Percentiles rank a stretch among this genome's conserved stretches.
phyloP scores from a whole-genome alignment of 2,329 filamentous ascomycete genomes.

The Aspergillus terreus region DNA sequence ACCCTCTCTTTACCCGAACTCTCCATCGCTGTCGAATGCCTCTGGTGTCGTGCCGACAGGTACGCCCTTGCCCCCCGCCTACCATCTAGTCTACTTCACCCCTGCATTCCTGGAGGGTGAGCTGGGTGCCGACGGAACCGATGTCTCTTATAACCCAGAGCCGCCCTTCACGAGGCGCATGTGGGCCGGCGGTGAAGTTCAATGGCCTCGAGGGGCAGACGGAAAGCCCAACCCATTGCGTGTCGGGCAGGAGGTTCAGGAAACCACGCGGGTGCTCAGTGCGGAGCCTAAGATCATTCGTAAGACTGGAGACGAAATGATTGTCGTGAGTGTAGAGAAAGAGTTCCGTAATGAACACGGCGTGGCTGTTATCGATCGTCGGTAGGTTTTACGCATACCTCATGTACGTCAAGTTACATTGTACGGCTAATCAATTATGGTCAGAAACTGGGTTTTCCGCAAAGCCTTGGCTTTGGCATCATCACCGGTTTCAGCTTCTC shows the following conservation, averaged over 20 bases:
- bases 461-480: slow-evolving; percentile 30
- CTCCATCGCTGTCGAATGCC: slow-evolving; percentile 36
- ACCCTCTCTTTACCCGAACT: slow-evolving; percentile 38
- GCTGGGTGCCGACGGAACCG: slow-evolving; percentile 59
- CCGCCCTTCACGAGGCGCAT: slow-evolving; percentile 60
- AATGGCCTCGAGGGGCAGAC: slow-evolving; percentile 41
- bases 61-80: slow-evolving; percentile 55
- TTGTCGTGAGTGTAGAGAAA: slow-evolving; percentile 63
- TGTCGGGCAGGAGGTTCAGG: slow-evolving; percentile 55
- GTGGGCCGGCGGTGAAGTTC: slow-evolving; percentile 64
- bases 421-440: neutral
- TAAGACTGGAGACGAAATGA: slow-evolving; percentile 57
- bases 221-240: slow-evolving; percentile 40
- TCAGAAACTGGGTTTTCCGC: slow-evolving; percentile 45
- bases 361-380: slow-evolving; percentile 52
- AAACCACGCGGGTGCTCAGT: slow-evolving; percentile 54
- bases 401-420: neutral
- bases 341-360: slow-evolving; percentile 52
- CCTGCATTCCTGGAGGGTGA: slow-evolving; percentile 52
- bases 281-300: slow-evolving; percentile 54
- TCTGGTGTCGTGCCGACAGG: slow-evolving; percentile 36
- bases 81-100: slow-evolving; percentile 64
- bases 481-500: slow-evolving; percentile 4
- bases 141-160: slow-evolving; percentile 57
- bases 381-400: slow-evolving; percentile 31